Evolutionary conservation across 2,329 filamentous ascomycete species (phyloP).

Genomic region (Nigrospora osmanthi): DNA sequence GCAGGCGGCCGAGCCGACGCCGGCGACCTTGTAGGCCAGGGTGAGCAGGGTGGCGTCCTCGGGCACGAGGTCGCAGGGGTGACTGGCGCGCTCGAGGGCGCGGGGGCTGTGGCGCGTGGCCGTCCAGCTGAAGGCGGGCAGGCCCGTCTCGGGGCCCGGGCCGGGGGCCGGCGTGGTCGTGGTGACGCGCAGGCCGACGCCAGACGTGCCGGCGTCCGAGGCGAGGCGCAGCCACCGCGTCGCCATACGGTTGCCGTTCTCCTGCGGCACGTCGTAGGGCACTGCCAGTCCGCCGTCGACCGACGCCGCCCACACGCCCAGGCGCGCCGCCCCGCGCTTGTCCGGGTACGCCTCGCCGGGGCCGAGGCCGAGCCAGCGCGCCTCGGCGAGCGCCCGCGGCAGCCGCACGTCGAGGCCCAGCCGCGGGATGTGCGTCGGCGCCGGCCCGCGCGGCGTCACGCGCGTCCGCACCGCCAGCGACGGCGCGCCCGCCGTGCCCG

Average conservation of each 20-base stretch:
- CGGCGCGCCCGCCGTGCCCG: slow-evolving; percentile 19
- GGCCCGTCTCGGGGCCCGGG: background rate
- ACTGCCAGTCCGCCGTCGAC: slow-evolving; percentile 42
- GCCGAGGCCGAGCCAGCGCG: slow-evolving; percentile 55
- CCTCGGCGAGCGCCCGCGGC: slow-evolving; percentile 33
- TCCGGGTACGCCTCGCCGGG: slow-evolving; percentile 59
- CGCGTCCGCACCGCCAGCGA: slow-evolving; percentile 36
- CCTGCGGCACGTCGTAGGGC: slow-evolving; percentile 60
- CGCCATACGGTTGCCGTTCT: slow-evolving; percentile 56
- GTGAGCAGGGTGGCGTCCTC: slow-evolving; percentile 25
- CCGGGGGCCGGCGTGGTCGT: slow-evolving; percentile 9
- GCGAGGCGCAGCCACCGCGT: slow-evolving; percentile 45
- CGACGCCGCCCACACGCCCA: slow-evolving; percentile 35
- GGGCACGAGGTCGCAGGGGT: slow-evolving; percentile 11
- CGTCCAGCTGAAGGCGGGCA: slow-evolving; percentile 3
- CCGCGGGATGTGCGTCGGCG: slow-evolving; percentile 49
- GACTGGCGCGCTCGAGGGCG: slow-evolving; percentile 4
- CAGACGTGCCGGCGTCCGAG: slow-evolving; percentile 17
- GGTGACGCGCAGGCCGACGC: slow-evolving; percentile 13
- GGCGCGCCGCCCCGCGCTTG: slow-evolving; percentile 45
- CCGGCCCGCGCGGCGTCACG: slow-evolving; percentile 36
- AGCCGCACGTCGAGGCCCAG: slow-evolving; percentile 53
- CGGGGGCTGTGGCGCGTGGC: slow-evolving; percentile 3
- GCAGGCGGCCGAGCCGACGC: slow-evolving; percentile 40
- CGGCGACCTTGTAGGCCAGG: slow-evolving; percentile 37